Conservation (phyloP, 2,329 filamentous ascomycete species). For the Exophiala phaeomuriformis region DNA sequence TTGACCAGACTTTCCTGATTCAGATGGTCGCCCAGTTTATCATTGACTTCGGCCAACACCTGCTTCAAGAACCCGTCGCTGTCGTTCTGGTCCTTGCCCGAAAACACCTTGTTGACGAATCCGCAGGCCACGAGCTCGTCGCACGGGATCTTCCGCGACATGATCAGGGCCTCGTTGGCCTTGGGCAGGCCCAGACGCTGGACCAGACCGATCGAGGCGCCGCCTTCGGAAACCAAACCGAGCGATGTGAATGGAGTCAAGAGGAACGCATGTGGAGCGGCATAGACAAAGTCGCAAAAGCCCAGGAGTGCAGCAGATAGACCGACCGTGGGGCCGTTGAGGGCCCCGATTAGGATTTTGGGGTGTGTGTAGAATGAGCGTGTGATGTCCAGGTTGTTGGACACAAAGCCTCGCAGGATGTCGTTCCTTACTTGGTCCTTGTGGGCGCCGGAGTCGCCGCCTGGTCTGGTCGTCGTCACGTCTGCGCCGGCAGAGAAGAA, state of each 20-base stretch:
- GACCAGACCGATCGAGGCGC: slow-evolving; percentile 69
- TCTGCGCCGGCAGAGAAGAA: slow-evolving; percentile 87
- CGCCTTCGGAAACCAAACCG: slow-evolving; percentile 84
- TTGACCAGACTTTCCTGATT: slow-evolving; percentile 68
- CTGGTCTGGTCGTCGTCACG: slow-evolving; percentile 51
- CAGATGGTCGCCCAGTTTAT: slow-evolving; percentile 70
- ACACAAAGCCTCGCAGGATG: slow-evolving; percentile 65
- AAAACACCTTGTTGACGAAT: slow-evolving; percentile 80
- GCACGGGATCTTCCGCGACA: slow-evolving; percentile 68
- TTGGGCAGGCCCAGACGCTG: slow-evolving; percentile 69
- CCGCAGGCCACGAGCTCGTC: slow-evolving; percentile 68
- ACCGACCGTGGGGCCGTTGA: slow-evolving; percentile 87
- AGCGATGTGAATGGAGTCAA: slow-evolving; percentile 87
- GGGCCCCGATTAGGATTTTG: slow-evolving; percentile 82
- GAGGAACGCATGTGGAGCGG: slow-evolving; percentile 69
- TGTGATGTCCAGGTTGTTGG: slow-evolving; percentile 83
- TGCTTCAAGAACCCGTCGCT: slow-evolving; percentile 60
- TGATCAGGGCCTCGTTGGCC: slow-evolving; percentile 88
- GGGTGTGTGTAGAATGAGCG: slow-evolving; percentile 87
- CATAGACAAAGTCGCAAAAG: slow-evolving; percentile 89
- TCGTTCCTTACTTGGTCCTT: slow-evolving; percentile 45
- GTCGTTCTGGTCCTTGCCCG: slow-evolving; percentile 51
- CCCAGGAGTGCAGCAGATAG: slow-evolving; percentile 76
- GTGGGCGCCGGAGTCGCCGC: slow-evolving; percentile 35
- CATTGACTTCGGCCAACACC: slow-evolving; percentile 73